Percentiles rank a stretch among this genome's conserved stretches.
Conservation (phyloP, 495 filamentous ascomycete species). For the Stereocaulon alpinum region DNA sequence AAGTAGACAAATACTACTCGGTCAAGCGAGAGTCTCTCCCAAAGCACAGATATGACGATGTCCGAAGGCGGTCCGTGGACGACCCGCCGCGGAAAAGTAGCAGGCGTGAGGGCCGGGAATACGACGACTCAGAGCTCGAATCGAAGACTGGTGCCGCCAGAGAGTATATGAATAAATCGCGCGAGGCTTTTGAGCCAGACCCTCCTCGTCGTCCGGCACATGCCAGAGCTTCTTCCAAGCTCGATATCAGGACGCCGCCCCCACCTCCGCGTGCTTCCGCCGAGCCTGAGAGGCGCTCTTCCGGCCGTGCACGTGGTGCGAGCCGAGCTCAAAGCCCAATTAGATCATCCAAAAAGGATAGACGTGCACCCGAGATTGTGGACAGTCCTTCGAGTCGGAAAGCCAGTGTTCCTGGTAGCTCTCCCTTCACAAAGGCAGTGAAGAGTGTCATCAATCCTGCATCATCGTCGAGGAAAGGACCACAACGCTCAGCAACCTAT, state of each 20-base stretch:
- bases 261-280: conserved; percentile 14
- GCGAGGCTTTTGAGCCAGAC: conserved; percentile 12
- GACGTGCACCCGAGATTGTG: conserved; percentile 16
- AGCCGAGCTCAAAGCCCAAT: conserved; percentile 17
- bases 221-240: conserved; percentile 14
- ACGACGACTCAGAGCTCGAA: conserved; percentile 26
- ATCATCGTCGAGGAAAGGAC: conserved; percentile 14
- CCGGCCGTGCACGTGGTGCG: conserved; percentile 3
- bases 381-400: conserved; percentile 15
- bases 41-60: conserved; percentile 18
- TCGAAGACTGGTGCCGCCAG: conserved; percentile 21
- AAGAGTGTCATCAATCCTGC: conserved; percentile 4
- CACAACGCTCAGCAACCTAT: conserved; percentile 17
- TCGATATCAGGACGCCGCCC: conserved; percentile 9
- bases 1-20: conserved; percentile 10
- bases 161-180: conserved; percentile 31
- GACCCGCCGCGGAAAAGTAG: conserved; percentile 15
- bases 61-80: conserved; percentile 11
- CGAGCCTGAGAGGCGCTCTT: conserved; percentile 10
- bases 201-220: conserved; percentile 8
- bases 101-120: conserved; percentile 14
- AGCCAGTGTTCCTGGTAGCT: conserved; percentile 11
- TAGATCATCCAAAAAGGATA: conserved; percentile 16
- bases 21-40: conserved; percentile 11
- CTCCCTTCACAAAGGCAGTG: conserved; percentile 15